Conservation (phyloP, 257 asterid species). For the Salvia rosmarinus region DNA sequence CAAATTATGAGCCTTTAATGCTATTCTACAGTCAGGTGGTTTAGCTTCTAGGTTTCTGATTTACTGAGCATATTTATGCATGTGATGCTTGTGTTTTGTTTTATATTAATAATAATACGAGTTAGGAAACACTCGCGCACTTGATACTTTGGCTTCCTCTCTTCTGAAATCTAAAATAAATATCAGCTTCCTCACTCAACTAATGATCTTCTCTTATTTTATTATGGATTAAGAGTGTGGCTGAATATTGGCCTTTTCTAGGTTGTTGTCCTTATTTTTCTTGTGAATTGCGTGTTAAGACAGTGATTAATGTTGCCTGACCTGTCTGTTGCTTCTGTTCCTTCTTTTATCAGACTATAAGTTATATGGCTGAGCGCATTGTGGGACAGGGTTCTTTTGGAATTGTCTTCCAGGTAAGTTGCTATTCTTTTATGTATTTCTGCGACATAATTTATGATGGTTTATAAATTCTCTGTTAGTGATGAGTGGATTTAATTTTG, state of each 20-base stretch:
- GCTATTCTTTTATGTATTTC: slow-evolving; percentile 9
- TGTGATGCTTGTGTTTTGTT: background rate
- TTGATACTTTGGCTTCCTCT: background rate
- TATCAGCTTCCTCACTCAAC: background rate
- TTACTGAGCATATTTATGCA: background rate
- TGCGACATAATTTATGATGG: background rate
- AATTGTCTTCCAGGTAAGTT: slow-evolving; percentile 78
- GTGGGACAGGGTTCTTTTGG: slow-evolving; percentile 95
- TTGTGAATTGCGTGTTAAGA: slow-evolving; percentile 6
- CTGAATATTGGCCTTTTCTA: background rate
- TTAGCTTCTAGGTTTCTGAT: background rate
- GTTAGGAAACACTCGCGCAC: background rate
- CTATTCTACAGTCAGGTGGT: background rate
- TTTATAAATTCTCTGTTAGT: background rate
- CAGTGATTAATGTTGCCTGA: slow-evolving; percentile 6
- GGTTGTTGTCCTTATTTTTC: slow-evolving; percentile 1
- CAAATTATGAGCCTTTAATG: background rate
- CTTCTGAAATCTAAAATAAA: background rate
- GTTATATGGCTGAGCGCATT: slow-evolving; percentile 90
- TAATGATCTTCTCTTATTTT: background rate
- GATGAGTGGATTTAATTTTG: slow-evolving; percentile 6
- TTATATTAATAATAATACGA: background rate
- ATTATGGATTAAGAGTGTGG: background rate
- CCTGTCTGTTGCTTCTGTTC: background rate
- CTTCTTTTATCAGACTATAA: slow-evolving; percentile 59